phyloP scores from a whole-genome alignment of 371 early-diverging fungal genomes.

The Mucor mucedo region DNA sequence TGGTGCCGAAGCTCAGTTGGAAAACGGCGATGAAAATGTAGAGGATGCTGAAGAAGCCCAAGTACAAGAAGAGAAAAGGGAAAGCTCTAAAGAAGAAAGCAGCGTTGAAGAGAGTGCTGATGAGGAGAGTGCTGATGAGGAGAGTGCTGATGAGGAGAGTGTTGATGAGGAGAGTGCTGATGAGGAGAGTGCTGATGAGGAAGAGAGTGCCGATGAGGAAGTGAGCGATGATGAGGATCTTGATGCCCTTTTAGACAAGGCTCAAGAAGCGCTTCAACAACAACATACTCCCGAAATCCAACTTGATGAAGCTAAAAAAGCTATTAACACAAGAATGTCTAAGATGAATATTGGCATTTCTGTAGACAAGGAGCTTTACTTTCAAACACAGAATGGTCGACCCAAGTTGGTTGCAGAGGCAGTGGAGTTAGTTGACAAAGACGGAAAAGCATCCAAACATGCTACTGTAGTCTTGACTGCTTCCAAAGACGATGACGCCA shows the following conservation, averaged over 20 bases:
- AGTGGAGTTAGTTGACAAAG: conserved; percentile 25
- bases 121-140: not conserved
- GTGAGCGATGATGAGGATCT: conserved; percentile 41
- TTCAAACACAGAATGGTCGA: conserved; percentile 22
- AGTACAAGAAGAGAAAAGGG: not conserved
- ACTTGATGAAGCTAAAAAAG: conserved; percentile 9
- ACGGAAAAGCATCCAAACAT: conserved; percentile 22
- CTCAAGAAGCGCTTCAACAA: conserved; percentile 44
- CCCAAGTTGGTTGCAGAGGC: conserved; percentile 28
- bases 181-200: conserved; percentile 8
- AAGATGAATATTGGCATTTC: conserved; percentile 48
- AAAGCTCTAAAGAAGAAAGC: not conserved
- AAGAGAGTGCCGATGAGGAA: conserved; percentile 8
- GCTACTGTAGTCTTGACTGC: conserved; percentile 28
- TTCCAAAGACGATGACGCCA: conserved; percentile 23
- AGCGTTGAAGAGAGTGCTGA: not conserved
- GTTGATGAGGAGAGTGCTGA: conserved; percentile 2
- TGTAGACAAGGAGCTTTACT: conserved; percentile 35
- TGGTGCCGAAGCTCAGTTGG: not conserved
- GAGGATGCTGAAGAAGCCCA: not conserved
- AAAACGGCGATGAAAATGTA: not conserved
- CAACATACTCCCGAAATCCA: conserved; percentile 32
- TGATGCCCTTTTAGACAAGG: conserved; percentile 52
- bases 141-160: not conserved
- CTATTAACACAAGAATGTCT: conserved; percentile 32